Percentiles rank a stretch among this genome's conserved stretches.
Conservation (phyloP, 2,329 filamentous ascomycete genomes). For the Neospermospora avenae region DNA sequence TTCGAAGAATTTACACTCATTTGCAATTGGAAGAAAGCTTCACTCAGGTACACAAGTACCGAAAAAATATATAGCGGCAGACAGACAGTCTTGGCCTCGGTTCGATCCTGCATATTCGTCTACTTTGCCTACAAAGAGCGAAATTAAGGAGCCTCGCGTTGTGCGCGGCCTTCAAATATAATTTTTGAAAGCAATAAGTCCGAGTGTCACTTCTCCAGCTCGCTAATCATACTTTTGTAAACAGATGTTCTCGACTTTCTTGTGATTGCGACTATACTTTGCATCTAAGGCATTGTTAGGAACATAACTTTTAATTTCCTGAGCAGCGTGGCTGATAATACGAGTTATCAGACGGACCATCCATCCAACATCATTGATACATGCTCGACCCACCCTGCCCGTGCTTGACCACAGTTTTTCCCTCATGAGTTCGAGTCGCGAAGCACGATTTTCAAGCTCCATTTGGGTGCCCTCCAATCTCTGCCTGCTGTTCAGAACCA, state of each 20-base stretch:
- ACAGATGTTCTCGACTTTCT: too few relatives aligned
- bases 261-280: too few relatives aligned
- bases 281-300: too few relatives aligned
- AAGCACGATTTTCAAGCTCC: not conserved
- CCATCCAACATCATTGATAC: not conserved
- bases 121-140: not conserved
- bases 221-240: too few relatives aligned
- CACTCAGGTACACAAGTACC: not conserved
- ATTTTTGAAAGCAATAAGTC: too few relatives aligned
- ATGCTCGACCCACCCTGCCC: not conserved
- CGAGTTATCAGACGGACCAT: not conserved
- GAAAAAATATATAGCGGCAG: too few relatives aligned
- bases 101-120: slow-evolving; percentile 8
- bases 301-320: too few relatives aligned
- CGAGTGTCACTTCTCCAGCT: too few relatives aligned
- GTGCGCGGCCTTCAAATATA: too few relatives aligned
- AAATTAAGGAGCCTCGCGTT: not conserved
- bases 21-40: not conserved
- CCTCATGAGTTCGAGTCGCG: not conserved
- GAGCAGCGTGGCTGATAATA: too few relatives aligned
- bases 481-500: not conserved
- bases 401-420: not conserved
- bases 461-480: not conserved
- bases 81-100: not conserved
- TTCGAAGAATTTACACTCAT: not conserved